Conservation (phyloP, 73 alveolate species). For the Blepharisma japonicum region DNA sequence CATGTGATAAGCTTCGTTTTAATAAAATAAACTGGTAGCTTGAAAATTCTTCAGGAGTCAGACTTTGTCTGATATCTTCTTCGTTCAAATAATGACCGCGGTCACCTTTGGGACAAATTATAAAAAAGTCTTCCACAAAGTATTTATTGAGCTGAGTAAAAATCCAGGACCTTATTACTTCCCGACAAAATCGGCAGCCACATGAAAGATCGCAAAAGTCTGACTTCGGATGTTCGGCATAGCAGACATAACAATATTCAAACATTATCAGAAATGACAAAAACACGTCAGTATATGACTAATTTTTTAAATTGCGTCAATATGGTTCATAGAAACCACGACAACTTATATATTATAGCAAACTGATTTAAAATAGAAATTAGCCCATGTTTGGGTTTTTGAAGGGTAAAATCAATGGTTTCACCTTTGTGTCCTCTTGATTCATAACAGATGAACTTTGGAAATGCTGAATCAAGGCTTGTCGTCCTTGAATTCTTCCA, state of each 20-base stretch:
- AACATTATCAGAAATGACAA: too few relatives aligned
- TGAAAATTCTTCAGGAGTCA: neutral
- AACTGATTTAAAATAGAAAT: too few relatives aligned
- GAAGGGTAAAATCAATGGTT: too few relatives aligned
- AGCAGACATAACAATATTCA: slow-evolving; percentile 23
- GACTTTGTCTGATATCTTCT: neutral
- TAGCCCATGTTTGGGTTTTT: too few relatives aligned
- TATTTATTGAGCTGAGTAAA: neutral
- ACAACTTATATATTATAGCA: too few relatives aligned
- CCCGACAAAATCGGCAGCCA: neutral
- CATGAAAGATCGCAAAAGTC: slow-evolving; percentile 11
- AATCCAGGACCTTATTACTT: neutral
- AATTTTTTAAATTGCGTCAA: too few relatives aligned
- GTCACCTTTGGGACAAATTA: neutral
- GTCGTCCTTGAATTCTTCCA: slow-evolving; percentile 86
- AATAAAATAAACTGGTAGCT: neutral
- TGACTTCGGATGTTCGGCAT: neutral
- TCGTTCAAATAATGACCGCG: neutral
- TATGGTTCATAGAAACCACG: too few relatives aligned
- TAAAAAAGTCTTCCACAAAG: neutral
- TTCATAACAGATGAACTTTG: slow-evolving; percentile 49
- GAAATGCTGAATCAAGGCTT: slow-evolving; percentile 43
- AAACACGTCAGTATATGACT: too few relatives aligned
- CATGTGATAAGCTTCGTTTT: neutral
- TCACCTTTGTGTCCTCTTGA: slow-evolving; percentile 36